Evolutionary conservation across 768 basidiomycete genomes (phyloP), one percentile per base, ranked within the genome.

Genomic region (Leccinellum rugosiceps): DNA sequence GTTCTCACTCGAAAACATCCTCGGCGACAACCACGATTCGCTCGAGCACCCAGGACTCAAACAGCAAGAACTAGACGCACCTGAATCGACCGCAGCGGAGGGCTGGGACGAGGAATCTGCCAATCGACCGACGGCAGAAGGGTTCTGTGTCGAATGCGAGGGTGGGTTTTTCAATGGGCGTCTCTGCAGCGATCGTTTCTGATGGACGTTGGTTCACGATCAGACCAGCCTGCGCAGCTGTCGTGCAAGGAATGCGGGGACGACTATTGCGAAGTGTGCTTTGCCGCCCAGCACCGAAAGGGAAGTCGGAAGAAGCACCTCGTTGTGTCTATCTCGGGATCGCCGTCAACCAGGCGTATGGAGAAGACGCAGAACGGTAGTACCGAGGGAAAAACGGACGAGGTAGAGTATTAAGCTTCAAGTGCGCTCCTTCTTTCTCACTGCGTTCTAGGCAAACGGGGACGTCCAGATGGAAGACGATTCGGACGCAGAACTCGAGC

Each of bases 101-200:
- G 87, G 85, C 13, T 87, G 86, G 86, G 86, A 89, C 56, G 86
- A 90, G 63, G 87, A 88, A 68, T 75, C 76, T 11, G 66, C 68
- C 0, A 69, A 71, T 56, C 77, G 72, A 41, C 75, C 78, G 9
- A 74, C 77, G 14, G 71, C 75, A 11, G 85, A 89, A 52, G 90
- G 89, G 0, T 87, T 78, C 65, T 94, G 92, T 60, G 71, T 92
- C 52, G 92, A 94, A 71, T 93, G 92, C 68, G 92, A 94, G 83
- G 92, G 92, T 91, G 58, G 64, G 74, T 64, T 19, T 45, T 3
- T 14, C 44, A n/a, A 41, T 9, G 17, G n/a, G 38, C 38, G 38
- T n/a, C 44, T 23, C 19, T 45, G 44, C 0, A 6, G 11, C 43
- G 13, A 41, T 41, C 38, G 9, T 41, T 45, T 45, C 21, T 45